Percentiles rank a stretch among this genome's conserved stretches.
Evolutionary conservation across 768 basidiomycete species (phyloP).

Genomic region (Grammothele lineata): DNA sequence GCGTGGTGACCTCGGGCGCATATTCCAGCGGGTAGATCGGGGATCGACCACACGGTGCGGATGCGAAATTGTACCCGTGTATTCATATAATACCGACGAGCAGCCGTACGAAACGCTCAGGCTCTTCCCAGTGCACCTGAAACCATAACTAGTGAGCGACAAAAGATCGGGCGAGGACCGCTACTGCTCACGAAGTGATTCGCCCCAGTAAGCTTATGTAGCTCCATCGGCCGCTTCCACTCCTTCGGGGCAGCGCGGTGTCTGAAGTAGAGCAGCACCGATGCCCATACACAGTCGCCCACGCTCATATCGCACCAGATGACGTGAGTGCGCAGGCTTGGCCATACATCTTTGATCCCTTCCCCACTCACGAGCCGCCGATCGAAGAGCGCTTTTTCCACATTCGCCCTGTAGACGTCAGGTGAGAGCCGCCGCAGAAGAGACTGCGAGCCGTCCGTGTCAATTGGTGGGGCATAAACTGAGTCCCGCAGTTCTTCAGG

Average conservation of each 20-base stretch:
- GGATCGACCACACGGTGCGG: no score
- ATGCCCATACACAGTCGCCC: not conserved
- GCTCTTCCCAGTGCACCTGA: slow-evolving; percentile 6
- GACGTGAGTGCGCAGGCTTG: slow-evolving; percentile 1
- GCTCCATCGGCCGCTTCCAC: not conserved
- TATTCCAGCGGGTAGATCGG: no score
- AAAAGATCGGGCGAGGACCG: not conserved
- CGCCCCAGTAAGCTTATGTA: slow-evolving; percentile 1
- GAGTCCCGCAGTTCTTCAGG: no score
- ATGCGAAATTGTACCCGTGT: not conserved
- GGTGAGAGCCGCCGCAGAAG: not conserved
- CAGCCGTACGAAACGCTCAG: not conserved
- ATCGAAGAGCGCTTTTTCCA: not conserved
- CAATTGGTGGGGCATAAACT: no score
- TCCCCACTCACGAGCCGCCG: not conserved
- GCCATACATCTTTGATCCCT: not conserved
- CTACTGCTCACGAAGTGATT: not conserved
- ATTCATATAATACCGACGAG: slow-evolving; percentile 3
- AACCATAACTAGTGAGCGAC: not conserved
- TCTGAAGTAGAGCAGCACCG: slow-evolving; percentile 1
- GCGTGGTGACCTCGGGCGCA: no score
- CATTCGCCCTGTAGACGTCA: slow-evolving; percentile 4
- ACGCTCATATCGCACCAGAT: slow-evolving; percentile 4
- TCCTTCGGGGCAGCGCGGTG: not conserved
- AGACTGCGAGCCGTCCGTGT: no score